Conservation (phyloP, 1,284 basidiomycete genomes). For the Heterobasidion parviporum region DNA sequence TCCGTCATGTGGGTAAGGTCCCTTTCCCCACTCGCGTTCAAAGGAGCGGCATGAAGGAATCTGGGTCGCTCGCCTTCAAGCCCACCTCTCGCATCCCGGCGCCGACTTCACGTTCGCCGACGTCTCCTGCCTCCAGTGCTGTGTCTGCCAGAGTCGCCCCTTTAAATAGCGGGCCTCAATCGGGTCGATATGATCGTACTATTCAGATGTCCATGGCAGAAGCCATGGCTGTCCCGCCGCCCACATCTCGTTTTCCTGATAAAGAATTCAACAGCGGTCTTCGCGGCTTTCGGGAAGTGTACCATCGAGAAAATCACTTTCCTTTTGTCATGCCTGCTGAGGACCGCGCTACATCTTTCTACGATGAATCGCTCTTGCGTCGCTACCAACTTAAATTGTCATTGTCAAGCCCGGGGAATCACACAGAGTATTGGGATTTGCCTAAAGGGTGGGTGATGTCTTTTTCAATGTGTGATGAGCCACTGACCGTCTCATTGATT, state of each 20-base stretch:
- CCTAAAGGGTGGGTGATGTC: constrained; percentile 8
- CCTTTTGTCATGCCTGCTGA: neutral
- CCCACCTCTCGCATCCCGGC: neutral
- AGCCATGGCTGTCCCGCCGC: neutral
- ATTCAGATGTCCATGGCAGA: neutral
- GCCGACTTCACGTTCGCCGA: neutral
- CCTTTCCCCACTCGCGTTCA: neutral
- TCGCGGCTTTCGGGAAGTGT: neutral
- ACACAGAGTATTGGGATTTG: constrained; percentile 13
- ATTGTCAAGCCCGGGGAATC: constrained; percentile 3
- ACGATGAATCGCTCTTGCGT: constrained; percentile 1
- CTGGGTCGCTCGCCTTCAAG: no score
- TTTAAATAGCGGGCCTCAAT: no score
- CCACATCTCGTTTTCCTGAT: neutral
- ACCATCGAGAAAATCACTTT: neutral
- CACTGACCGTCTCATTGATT: neutral
- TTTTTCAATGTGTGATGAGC: neutral
- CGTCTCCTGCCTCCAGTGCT: neutral
- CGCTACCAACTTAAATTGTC: constrained; percentile 10
- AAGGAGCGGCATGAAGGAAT: no score
- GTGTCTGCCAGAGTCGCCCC: neutral
- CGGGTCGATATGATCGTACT: neutral
- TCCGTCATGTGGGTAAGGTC: neutral
- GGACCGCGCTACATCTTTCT: neutral
- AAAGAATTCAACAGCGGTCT: no score